phyloP scores from a whole-genome alignment of 2,329 filamentous ascomycete species.

The Fusarium euwallaceae region DNA sequence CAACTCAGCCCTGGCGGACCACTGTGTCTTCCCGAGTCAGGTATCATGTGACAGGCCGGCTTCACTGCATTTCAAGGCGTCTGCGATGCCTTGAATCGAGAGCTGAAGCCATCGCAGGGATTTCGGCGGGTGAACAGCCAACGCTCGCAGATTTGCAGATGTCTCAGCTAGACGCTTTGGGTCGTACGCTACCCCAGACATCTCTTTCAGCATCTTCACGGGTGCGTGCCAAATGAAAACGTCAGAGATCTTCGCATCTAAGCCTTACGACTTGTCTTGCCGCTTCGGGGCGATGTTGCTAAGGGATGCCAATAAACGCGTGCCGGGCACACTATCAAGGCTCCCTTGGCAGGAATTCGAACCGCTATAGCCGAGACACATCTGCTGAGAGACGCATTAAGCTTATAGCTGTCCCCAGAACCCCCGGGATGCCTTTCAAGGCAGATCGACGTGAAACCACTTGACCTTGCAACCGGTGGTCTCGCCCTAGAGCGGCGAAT shows the following conservation, averaged over 20 bases:
- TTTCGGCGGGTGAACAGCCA: background rate
- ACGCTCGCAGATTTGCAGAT: background rate
- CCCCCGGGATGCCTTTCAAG: background rate
- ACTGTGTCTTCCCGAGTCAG: background rate
- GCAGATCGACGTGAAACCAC: background rate
- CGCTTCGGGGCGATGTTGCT: background rate
- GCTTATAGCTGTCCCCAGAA: background rate
- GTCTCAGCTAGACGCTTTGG: background rate
- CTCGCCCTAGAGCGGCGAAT: background rate
- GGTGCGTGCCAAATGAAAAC: background rate
- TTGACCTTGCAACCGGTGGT: background rate
- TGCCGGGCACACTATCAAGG: background rate
- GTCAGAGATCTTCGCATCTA: background rate
- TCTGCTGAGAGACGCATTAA: background rate
- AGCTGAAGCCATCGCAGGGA: background rate
- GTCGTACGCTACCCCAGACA: background rate
- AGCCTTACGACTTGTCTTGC: background rate
- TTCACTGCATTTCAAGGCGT: background rate
- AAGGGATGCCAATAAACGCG: background rate
- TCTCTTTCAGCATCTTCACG: background rate
- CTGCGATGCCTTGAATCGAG: background rate
- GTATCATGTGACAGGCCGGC: background rate
- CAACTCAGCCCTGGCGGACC: background rate
- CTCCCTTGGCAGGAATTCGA: background rate
- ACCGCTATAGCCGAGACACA: constrained; percentile 5